Conservation (phyloP, 331 rosid genomes). For the Phaseolus coccineus region DNA sequence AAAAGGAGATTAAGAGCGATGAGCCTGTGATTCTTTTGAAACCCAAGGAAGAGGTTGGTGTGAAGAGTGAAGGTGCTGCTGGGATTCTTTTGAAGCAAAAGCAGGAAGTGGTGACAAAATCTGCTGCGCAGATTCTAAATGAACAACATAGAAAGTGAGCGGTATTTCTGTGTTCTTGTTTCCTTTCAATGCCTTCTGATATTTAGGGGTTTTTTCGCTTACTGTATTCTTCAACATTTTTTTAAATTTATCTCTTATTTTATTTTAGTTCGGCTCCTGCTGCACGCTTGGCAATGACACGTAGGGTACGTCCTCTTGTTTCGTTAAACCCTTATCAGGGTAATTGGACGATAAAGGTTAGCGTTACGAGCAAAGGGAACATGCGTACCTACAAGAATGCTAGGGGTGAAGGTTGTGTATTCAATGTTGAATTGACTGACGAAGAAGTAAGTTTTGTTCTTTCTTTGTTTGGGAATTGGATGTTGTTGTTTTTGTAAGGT, state of each 20-base stretch:
- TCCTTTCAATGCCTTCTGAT: background rate
- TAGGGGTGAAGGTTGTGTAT: conserved; percentile 94
- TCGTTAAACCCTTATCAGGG: conserved; percentile 95
- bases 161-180: background rate
- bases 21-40: conserved; percentile 45
- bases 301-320: conserved; percentile 88
- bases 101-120: conserved; percentile 74
- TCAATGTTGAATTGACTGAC: conserved; percentile 94
- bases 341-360: conserved; percentile 91
- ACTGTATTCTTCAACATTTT: background rate
- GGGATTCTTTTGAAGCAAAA: conserved; percentile 74
- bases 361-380: conserved; percentile 83
- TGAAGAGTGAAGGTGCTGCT: conserved; percentile 41
- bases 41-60: conserved; percentile 53
- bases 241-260: background rate
- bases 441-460: conserved; percentile 71
- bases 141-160: conserved; percentile 86
- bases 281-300: conserved; percentile 91
- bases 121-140: conserved; percentile 86
- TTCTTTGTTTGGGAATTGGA: background rate
- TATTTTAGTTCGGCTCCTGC: conserved; percentile 74
- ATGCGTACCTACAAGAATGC: conserved; percentile 87
- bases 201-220: background rate
- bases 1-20: conserved; percentile 65
- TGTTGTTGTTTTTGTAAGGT: background rate